Conservation (phyloP, 2,329 filamentous ascomycete species). For the Botrytis hyacinthi region DNA sequence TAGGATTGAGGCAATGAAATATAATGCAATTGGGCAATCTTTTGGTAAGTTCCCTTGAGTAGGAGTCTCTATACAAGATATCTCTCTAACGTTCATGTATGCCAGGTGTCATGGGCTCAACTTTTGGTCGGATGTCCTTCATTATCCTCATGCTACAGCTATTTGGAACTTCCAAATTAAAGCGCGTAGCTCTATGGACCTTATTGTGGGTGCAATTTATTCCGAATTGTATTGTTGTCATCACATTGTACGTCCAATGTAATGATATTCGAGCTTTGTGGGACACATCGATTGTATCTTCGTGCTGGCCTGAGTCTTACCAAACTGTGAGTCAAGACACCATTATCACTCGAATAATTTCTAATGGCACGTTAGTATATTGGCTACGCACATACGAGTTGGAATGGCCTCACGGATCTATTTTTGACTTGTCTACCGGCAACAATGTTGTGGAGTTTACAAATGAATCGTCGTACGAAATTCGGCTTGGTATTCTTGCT, state of each 20-base stretch:
- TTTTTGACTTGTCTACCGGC: conserved; percentile 25
- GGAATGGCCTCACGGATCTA: conserved; percentile 23
- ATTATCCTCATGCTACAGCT: conserved; percentile 26
- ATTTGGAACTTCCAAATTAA: conserved; percentile 22
- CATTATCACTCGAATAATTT: background rate
- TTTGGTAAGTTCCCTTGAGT: conserved; percentile 16
- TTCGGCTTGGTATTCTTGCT: conserved; percentile 23
- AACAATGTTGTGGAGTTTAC: conserved; percentile 25
- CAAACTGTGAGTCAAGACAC: conserved; percentile 20
- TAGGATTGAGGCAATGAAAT: conserved; percentile 23
- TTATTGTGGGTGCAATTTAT: conserved; percentile 22
- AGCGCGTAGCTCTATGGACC: conserved; percentile 19
- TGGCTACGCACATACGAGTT: conserved; percentile 17
- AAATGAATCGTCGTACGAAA: conserved; percentile 24
- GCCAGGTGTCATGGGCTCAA: conserved; percentile 26
- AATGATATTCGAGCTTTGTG: conserved; percentile 22
- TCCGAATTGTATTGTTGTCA: conserved; percentile 20
- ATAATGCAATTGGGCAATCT: conserved; percentile 24
- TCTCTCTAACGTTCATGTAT: background rate
- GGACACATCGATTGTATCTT: conserved; percentile 19
- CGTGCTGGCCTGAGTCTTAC: conserved; percentile 21
- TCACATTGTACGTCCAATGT: conserved; percentile 26
- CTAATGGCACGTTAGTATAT: background rate
- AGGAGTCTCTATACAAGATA: background rate
- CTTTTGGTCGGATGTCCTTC: conserved; percentile 25